Base-by-base conservation (phyloP, 1,284 basidiomycete genomes). In the Tremellales sp. region DNA sequence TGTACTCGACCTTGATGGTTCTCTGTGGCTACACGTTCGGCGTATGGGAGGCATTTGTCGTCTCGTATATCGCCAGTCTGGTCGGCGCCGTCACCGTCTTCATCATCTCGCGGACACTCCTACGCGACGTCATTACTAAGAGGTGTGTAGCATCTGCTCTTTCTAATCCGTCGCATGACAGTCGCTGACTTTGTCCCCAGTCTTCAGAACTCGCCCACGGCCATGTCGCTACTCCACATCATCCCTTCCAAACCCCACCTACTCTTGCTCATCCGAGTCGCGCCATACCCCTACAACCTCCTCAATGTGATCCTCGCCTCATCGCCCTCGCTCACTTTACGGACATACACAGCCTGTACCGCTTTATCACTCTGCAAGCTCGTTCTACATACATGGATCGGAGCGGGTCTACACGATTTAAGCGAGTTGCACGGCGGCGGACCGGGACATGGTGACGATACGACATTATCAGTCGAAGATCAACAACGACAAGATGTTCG, bases 261-360 rank as follows among this genome's bases (percentile, higher is more conserved):
- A 19, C 68, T 79, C 1, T 76, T 78, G 39, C 61, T 79, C 19
- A 77, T 78, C 45, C 70, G 78, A 22, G 66, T 78, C 15, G 77
- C 77, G 4, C 77, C 77, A 4, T 78, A 78, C 56, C 76, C 69
- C 2, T 78, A 77, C 75, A 78, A 79, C 60, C 67, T 79, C 39
- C 74, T 79, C 62, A 79, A 79, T 64, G 76, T 76, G 37, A 70
- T 79, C 12, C 73, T 79, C 19, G 78, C 78, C n/a, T 75, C 73
- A 35, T 75, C 75, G 2, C 71, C 72, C 5, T 69, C 75, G 3
- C 64, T 79, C 26, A 68, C 73, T 1, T 60, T 78, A 35, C 62
- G 66, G 46, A 78, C 75, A 8, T 79, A 78, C 59, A 73, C 74
- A 2, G 58, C 61, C 33, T 78, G 77, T 61, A 79, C 78, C 0